phyloP scores from a whole-genome alignment of 1,284 basidiomycete genomes.

The Boletus semigastroideus region DNA sequence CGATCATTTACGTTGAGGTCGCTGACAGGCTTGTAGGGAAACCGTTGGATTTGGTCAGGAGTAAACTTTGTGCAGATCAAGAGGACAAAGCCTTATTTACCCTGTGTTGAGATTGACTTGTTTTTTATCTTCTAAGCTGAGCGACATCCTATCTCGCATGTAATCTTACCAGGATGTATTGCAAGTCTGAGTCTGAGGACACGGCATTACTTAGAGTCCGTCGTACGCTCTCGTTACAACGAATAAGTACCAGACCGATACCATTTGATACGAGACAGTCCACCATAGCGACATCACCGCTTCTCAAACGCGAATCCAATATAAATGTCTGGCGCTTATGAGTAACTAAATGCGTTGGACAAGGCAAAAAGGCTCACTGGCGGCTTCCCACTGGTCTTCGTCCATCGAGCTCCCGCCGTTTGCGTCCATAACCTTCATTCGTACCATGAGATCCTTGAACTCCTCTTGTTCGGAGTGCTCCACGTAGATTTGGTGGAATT shows the following conservation, averaged over 20 bases:
- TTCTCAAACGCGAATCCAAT: slow-evolving; percentile 83
- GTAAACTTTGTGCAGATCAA: slow-evolving; percentile 31
- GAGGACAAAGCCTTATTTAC: slow-evolving; percentile 18
- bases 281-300: slow-evolving; percentile 34
- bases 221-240: slow-evolving; percentile 3
- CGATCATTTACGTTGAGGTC: slow-evolving; percentile 1
- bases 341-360: slow-evolving; percentile 4
- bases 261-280: slow-evolving; percentile 1
- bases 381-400: slow-evolving; percentile 93
- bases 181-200: slow-evolving; percentile 2
- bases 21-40: slow-evolving; percentile 44
- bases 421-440: slow-evolving; percentile 86
- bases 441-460: slow-evolving; percentile 74
- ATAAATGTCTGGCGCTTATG: slow-evolving; percentile 64
- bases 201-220: neutral
- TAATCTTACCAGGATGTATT: slow-evolving; percentile 30
- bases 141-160: slow-evolving; percentile 25
- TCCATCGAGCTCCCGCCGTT: slow-evolving; percentile 89
- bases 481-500: slow-evolving; percentile 85
- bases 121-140: slow-evolving; percentile 7
- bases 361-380: slow-evolving; percentile 63
- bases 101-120: slow-evolving; percentile 1
- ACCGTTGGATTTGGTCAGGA: slow-evolving; percentile 73
- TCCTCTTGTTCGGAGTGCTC: slow-evolving; percentile 77
- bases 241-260: slow-evolving; percentile 5